A percentile compares a stretch with the other conserved stretches of the same genome.
Conservation (phyloP, 345 rosid species). For the Arabis hirsuta region DNA sequence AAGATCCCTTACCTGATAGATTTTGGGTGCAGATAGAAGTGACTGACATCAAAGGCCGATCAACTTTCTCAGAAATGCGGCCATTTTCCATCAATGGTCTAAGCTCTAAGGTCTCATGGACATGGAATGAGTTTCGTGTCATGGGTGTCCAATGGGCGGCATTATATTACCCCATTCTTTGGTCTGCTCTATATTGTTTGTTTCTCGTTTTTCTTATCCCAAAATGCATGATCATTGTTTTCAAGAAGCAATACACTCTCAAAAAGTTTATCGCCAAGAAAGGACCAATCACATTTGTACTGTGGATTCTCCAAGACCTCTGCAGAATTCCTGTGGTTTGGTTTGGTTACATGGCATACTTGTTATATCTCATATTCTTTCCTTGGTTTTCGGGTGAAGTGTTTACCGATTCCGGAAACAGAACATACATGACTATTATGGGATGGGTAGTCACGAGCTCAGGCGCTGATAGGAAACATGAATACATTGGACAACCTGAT, state of each 20-base stretch:
- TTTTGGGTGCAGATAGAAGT: conserved; percentile 89
- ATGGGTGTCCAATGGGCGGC: conserved; percentile 90
- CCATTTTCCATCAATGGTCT: conserved; percentile 85
- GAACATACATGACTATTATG: conserved; percentile 79
- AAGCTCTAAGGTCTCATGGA: conserved; percentile 68
- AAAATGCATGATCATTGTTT: conserved; percentile 52
- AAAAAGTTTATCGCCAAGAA: conserved; percentile 53
- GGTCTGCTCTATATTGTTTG: conserved; percentile 53
- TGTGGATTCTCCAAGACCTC: conserved; percentile 77
- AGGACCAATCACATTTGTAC: conserved; percentile 51
- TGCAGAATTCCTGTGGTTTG: conserved; percentile 66
- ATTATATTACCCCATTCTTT: conserved; percentile 71
- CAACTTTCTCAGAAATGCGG: conserved; percentile 62
- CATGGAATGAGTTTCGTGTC: conserved; percentile 88
- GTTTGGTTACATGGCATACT: conserved; percentile 67
- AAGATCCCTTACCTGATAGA: conserved; percentile 85
- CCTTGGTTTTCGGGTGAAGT: conserved; percentile 84
- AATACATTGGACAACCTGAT: conserved; percentile 77
- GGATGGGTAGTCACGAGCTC: conserved; percentile 73
- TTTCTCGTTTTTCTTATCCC: conserved; percentile 64
- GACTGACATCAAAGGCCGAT: conserved; percentile 58
- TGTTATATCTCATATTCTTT: conserved; percentile 65
- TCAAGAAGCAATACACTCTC: conserved; percentile 61
- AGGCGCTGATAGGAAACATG: conserved; percentile 44
- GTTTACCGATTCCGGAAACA: conserved; percentile 56